Evolutionary conservation across 192 early-diverging fungal genomes (phyloP), one percentile per base, ranked within the genome.

Genomic region (Podila epicladia): DNA sequence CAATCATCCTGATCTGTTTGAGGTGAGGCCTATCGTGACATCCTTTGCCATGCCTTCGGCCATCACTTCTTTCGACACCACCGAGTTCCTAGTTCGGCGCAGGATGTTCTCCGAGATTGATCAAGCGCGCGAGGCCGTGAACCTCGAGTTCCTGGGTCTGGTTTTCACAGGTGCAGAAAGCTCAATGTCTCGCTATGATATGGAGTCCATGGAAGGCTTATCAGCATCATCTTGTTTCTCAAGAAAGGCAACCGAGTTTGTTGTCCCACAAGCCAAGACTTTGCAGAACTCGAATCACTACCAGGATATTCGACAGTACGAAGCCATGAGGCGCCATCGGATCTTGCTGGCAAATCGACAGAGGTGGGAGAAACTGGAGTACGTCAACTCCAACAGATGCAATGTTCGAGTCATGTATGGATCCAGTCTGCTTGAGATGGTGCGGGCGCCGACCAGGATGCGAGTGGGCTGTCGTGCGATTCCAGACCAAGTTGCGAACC

Each of bases 21-120:
- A 87, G 76, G 83, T 85, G 9, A 75, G 91, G 55, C 85, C 91
- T 64, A 90, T 91, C 58, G 66, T 88, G 64, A 91, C 87, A 41
- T 83, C 89, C 38, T 89, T 93, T 72, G 86, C 84, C 9, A 91
- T 89, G 87, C 70, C 77, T 19, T 74, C 82, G 4, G 69, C 85
- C 2, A 69, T 71, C 22, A 63, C 80, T 5, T 60, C 59, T 22
- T 83, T 76, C 64, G 75, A 82, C 55, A 49, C 73, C 31, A 69
- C 67, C 17, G 85, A 87, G 63, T 69, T 83, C 50, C 50, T 75
- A 12, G 65, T 87, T 0, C 82, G 88, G 12, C 67, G 69, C 17
- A 55, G 51, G 38, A 61, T 89, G 22, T 78, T 84, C 13, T 29
- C 55, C 41, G 73, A 82, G 49, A 31, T 75, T 41, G 82, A 86